Evolutionary conservation across 208 protist genomes (phyloP).

Genomic region (Jaenimonas drosophilae): DNA sequence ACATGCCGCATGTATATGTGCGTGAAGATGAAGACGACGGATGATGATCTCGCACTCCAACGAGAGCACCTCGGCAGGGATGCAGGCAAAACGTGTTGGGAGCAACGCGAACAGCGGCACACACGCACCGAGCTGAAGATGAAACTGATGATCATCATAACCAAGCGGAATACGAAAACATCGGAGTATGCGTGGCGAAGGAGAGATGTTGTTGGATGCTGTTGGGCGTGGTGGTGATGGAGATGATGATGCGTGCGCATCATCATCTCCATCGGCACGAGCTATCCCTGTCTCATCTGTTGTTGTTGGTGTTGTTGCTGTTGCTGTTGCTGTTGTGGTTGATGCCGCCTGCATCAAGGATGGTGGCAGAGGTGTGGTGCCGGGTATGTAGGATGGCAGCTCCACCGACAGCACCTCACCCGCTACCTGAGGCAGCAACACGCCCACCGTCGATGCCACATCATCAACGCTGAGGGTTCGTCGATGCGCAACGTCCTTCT

Average conservation of each 20-base stretch:
- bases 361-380: background rate
- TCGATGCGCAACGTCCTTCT: no score
- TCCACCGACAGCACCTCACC: constrained; percentile 54
- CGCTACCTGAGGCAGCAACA: constrained; percentile 53
- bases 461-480: no score
- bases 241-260: no score
- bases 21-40: constrained; percentile 41
- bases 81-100: constrained; percentile 13
- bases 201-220: no score
- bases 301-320: no score
- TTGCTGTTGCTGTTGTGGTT: no score
- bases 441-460: constrained; percentile 21
- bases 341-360: no score
- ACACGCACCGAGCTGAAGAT: constrained; percentile 35
- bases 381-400: constrained; percentile 6
- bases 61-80: constrained; percentile 58
- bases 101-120: constrained; percentile 42
- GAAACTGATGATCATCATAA: constrained; percentile 67
- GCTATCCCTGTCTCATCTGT: no score
- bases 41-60: constrained; percentile 42
- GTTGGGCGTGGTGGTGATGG: no score
- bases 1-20: constrained; percentile 44
- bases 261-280: no score
- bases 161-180: constrained; percentile 52
- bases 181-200: constrained; percentile 33